These are phyloP conservation scores for Starmerella davenportii DNA, from an alignment of 805 yeast genomes.

Conservation along the genomic window DNA sequence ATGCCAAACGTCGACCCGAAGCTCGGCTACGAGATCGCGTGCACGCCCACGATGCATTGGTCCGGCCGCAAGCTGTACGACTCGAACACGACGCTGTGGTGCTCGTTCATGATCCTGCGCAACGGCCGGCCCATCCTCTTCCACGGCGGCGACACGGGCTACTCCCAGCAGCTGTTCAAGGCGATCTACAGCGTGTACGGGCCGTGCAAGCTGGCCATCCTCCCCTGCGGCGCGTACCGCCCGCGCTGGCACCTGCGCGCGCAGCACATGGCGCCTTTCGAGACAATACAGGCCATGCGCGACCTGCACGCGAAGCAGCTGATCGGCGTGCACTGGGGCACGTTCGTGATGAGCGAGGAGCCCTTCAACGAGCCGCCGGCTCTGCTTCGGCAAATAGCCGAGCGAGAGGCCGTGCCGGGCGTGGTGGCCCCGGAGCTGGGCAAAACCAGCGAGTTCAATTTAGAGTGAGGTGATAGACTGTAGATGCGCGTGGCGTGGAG, in stretches of 20 bases:
- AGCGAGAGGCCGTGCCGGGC: slow-evolving; percentile 23
- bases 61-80: slow-evolving; percentile 72
- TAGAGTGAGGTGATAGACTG: background rate
- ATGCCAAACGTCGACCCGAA: slow-evolving; percentile 23
- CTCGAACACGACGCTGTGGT: slow-evolving; percentile 71
- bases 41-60: slow-evolving; percentile 90
- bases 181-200: slow-evolving; percentile 51
- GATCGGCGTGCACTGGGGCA: slow-evolving; percentile 94
- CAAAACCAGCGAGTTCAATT: slow-evolving; percentile 33
- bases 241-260: slow-evolving; percentile 91
- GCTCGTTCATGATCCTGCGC: slow-evolving; percentile 56
- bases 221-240: slow-evolving; percentile 90
- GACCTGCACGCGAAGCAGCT: slow-evolving; percentile 44
- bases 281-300: slow-evolving; percentile 48
- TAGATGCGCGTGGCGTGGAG: no score
- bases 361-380: slow-evolving; percentile 69
- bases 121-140: slow-evolving; percentile 55
- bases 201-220: slow-evolving; percentile 39
- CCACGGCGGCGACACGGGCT: slow-evolving; percentile 95
- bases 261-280: slow-evolving; percentile 70
- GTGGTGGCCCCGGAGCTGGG: slow-evolving; percentile 63
- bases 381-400: slow-evolving; percentile 35
- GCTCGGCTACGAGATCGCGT: slow-evolving; percentile 56
- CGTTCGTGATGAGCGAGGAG: slow-evolving; percentile 77
- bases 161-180: slow-evolving; percentile 51